These are phyloP conservation scores for Heliocybe sulcata DNA, from an alignment of 1,284 basidiomycete species.

Conservation along the genomic window DNA sequence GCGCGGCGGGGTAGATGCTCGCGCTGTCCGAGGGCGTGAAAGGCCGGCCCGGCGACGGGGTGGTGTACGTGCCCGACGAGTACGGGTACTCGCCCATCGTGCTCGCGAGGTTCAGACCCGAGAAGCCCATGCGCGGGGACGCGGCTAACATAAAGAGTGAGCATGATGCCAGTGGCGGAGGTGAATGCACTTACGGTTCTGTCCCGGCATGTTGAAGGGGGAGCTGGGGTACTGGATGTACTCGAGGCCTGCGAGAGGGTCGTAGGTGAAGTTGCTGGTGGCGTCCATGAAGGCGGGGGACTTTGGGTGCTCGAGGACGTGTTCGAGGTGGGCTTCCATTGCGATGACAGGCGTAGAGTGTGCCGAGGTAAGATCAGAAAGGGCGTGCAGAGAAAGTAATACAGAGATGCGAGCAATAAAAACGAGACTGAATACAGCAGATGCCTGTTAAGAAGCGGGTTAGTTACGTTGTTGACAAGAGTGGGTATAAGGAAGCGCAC, in stretches of 20 bases:
- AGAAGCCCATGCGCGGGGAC: conserved; percentile 55
- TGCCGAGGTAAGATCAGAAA: conserved; percentile 11
- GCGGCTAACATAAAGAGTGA: conserved; percentile 11
- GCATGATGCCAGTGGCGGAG: neutral
- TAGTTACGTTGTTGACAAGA: neutral
- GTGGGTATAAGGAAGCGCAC: neutral
- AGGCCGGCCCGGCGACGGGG: conserved; percentile 52
- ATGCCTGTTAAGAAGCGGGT: neutral
- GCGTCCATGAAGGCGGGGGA: conserved; percentile 44
- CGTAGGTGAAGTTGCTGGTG: conserved; percentile 40
- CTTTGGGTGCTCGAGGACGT: conserved; percentile 42
- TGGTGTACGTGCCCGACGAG: conserved; percentile 39
- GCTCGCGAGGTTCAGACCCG: conserved; percentile 48
- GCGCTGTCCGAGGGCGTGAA: conserved; percentile 59
- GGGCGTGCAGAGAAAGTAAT: conserved; percentile 7
- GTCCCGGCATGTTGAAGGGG: conserved; percentile 30
- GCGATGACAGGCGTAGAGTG: conserved; percentile 15
- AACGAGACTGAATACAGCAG: conserved; percentile 3
- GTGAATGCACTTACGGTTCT: conserved; percentile 30
- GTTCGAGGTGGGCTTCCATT: conserved; percentile 45
- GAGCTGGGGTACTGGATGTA: conserved; percentile 45
- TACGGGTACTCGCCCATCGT: conserved; percentile 63
- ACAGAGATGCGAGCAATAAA: conserved; percentile 9
- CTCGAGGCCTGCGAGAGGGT: conserved; percentile 46
- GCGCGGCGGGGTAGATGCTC: conserved; percentile 62